Evolutionary conservation across 2,329 filamentous ascomycete genomes (phyloP).

Genomic region (Alternaria incomplexa): DNA sequence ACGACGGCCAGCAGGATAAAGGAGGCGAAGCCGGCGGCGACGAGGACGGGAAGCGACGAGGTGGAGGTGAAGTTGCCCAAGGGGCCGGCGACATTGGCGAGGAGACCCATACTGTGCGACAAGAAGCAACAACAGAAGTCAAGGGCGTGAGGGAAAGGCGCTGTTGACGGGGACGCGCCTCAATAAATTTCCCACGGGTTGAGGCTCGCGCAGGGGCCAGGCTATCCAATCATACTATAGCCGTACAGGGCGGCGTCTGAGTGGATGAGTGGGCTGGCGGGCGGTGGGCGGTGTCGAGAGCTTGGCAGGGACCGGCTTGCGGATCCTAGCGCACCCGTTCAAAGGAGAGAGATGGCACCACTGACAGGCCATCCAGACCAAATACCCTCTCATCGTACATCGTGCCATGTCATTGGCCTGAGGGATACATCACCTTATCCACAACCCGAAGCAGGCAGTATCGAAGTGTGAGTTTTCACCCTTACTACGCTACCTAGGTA

Average conservation of each 20-base stretch:
- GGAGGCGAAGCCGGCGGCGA: slow-evolving; percentile 52
- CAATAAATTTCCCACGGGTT: slow-evolving; percentile 37
- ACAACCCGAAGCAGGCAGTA: neutral
- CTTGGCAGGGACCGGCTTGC: slow-evolving; percentile 27
- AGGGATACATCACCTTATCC: slow-evolving; percentile 1
- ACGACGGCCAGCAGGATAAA: slow-evolving; percentile 66
- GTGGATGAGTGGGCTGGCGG: slow-evolving; percentile 2
- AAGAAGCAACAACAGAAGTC: slow-evolving; percentile 4
- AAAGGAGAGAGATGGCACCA: slow-evolving; percentile 29
- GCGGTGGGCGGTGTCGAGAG: neutral
- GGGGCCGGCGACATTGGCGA: slow-evolving; percentile 57
- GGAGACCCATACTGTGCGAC: slow-evolving; percentile 57
- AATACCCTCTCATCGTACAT: slow-evolving; percentile 17
- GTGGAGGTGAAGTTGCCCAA: slow-evolving; percentile 53
- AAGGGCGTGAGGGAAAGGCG: slow-evolving; percentile 6
- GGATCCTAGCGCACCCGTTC: slow-evolving; percentile 15
- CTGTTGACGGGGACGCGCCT: slow-evolving; percentile 23
- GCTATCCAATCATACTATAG: slow-evolving; percentile 9
- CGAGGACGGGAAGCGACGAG: slow-evolving; percentile 53
- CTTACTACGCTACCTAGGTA: neutral
- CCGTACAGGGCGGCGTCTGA: slow-evolving; percentile 22
- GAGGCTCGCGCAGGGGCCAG: slow-evolving; percentile 28
- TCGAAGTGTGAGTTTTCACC: neutral
- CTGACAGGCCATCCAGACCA: slow-evolving; percentile 23
- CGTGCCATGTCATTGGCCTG: slow-evolving; percentile 28